phyloP scores from a whole-genome alignment of 306 rosid genomes.

The Vigna nakashimae region DNA sequence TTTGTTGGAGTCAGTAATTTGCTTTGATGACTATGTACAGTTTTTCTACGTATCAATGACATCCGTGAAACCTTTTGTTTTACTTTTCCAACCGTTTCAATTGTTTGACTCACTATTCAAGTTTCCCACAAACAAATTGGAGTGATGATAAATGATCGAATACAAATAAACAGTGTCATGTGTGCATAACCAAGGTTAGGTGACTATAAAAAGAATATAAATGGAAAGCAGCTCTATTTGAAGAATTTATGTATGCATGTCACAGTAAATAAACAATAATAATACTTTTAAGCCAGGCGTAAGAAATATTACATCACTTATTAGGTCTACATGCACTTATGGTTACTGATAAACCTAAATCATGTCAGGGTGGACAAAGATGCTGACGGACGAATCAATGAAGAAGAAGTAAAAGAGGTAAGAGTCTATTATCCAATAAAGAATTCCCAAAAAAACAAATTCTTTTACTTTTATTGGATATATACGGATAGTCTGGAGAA shows the following conservation, averaged over 20 bases:
- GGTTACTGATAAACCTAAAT: constrained; percentile 9
- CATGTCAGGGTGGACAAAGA: constrained; percentile 88
- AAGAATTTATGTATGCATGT: constrained; percentile 6
- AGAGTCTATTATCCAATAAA: neutral
- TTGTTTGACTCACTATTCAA: constrained; percentile 21
- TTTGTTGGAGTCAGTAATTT: neutral
- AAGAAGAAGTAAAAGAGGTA: constrained; percentile 88
- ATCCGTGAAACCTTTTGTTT: neutral
- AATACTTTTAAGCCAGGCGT: neutral
- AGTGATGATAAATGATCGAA: neutral
- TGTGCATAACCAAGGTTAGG: constrained; percentile 20
- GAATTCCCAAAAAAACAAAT: neutral
- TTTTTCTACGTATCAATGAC: neutral
- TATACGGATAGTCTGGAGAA: too few relatives aligned
- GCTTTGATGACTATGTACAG: neutral
- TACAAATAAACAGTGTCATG: neutral
- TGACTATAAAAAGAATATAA: constrained; percentile 1
- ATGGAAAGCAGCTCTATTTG: constrained; percentile 22
- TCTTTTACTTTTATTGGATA: neutral
- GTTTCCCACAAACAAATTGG: neutral
- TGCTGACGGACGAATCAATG: constrained; percentile 84
- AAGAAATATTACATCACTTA: neutral
- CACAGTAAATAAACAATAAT: constrained; percentile 14
- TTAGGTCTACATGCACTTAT: constrained; percentile 30
- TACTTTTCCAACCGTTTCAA: neutral